Base-by-base conservation (phyloP, 768 basidiomycete genomes). In the Lentinula detonsa region DNA sequence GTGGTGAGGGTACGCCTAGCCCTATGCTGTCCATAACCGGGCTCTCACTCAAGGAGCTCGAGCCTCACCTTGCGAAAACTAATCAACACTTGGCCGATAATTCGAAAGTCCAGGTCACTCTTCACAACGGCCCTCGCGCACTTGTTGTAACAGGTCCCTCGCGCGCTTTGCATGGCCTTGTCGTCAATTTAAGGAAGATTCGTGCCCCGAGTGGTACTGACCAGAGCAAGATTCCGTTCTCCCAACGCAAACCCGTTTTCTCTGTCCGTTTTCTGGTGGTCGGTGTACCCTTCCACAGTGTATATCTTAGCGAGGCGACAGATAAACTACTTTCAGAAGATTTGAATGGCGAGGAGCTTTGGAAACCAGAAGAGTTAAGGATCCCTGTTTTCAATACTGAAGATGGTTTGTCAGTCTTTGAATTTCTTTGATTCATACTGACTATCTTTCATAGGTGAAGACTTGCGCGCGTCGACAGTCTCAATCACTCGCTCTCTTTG, bases 11-110 rank as follows among this genome's bases (percentile, higher is more conserved):
- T 34, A 81, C 80, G 3, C 97, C 97, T 5, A 88, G 85, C 28
- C 95, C 97, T 61, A 99, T 99, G 97, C 73, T 98, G 57, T 87
- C 90, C 15, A 84, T 99, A 67, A 88, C 87, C 1, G 96, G 96
- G 16, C 84, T 98, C 23, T 73, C 78, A 43, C 73, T 91, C 57
- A 84, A 85, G 67, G 86, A 89, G 45, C 82, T 99, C 60, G 82
- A 95, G 73, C 80, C 80, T 31, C 91, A 97, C 68, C 84, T 98
- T 65, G 77, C 79, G 63, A 87, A 89, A 74, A 96, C 95, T 62
- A 98, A 99, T 78, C 80, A 84, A 45, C 86, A 95, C 71, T 85
- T 98, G 48, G 81, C 90, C 10, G 73, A 73, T 35, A 91, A 91
- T 70, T 91, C 92, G 8, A 82, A 91, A 70, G 76, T 99, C 45